Conservation (phyloP, 1,139 yeast species). For the Saccharomyces hybrid region DNA sequence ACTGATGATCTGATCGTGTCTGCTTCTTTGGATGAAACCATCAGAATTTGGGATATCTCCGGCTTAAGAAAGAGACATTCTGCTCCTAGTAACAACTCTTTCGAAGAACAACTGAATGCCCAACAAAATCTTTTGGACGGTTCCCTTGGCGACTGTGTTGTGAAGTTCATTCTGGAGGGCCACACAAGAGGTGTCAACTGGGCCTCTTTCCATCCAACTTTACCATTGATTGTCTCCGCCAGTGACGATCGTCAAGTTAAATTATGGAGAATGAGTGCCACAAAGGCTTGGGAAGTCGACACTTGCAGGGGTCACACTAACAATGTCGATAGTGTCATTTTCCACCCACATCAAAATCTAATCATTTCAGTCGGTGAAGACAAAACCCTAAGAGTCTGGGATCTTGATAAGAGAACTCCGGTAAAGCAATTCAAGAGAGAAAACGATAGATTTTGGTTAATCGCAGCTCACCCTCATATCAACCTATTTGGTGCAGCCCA, state of each 20-base stretch:
- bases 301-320: conserved; percentile 97
- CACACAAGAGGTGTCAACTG: conserved; percentile 98
- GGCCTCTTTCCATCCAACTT: conserved; percentile 96
- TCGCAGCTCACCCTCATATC: conserved; percentile 81
- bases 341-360: conserved; percentile 91
- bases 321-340: conserved; percentile 79
- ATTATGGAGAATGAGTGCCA: conserved; percentile 96
- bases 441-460: conserved; percentile 89
- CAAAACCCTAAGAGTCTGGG: conserved; percentile 97
- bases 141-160: conserved; percentile 92
- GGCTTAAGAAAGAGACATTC: conserved; percentile 94
- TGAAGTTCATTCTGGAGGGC: conserved; percentile 93
- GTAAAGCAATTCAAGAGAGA: conserved; percentile 94
- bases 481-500: conserved; percentile 95
- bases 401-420: conserved; percentile 85
- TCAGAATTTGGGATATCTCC: conserved; percentile 96
- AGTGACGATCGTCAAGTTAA: conserved; percentile 95
- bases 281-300: conserved; percentile 99
- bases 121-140: conserved; percentile 79
- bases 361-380: conserved; percentile 94
- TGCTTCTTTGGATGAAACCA: conserved; percentile 97
- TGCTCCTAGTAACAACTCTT: conserved; percentile 48
- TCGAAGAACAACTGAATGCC: conserved; percentile 69
- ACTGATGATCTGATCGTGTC: conserved; percentile 90
- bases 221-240: conserved; percentile 91